phyloP scores from a whole-genome alignment of 495 filamentous ascomycete genomes.

The Venustampulla echinocandica region DNA sequence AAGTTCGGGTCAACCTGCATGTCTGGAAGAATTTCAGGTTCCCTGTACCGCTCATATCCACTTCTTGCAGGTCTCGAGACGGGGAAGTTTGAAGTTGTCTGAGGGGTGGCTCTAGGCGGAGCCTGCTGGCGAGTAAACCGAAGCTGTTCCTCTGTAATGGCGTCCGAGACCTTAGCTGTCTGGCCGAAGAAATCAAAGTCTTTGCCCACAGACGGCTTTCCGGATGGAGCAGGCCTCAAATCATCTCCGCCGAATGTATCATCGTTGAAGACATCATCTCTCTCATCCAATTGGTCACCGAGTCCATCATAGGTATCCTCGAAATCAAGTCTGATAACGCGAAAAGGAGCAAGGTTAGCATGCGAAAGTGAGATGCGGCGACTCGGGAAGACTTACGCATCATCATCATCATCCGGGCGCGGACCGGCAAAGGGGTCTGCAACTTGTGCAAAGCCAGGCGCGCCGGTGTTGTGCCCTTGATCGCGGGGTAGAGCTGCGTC shows the following conservation, averaged over 20 bases:
- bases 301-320: slow-evolving; percentile 98
- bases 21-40: slow-evolving; percentile 67
- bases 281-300: slow-evolving; percentile 84
- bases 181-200: slow-evolving; percentile 97
- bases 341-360: slow-evolving; percentile 30
- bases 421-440: slow-evolving; percentile 84
- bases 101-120: slow-evolving; percentile 29
- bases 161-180: slow-evolving; percentile 76
- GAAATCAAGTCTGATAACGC: slow-evolving; percentile 71
- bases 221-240: slow-evolving; percentile 25
- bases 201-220: slow-evolving; percentile 56
- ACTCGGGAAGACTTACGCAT: slow-evolving; percentile 44
- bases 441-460: slow-evolving; percentile 70
- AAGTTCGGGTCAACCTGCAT: slow-evolving; percentile 88
- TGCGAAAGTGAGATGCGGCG: background rate
- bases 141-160: slow-evolving; percentile 81
- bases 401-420: slow-evolving; percentile 53
- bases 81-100: slow-evolving; percentile 34
- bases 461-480: slow-evolving; percentile 46
- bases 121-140: slow-evolving; percentile 64
- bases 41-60: slow-evolving; percentile 83
- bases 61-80: slow-evolving; percentile 52
- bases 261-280: slow-evolving; percentile 92
- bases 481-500: slow-evolving; percentile 58
- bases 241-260: slow-evolving; percentile 77